These are phyloP conservation scores for Eleusine coracana DNA, from an alignment of 176 grass and related monocot species.

Conservation along the genomic window DNA sequence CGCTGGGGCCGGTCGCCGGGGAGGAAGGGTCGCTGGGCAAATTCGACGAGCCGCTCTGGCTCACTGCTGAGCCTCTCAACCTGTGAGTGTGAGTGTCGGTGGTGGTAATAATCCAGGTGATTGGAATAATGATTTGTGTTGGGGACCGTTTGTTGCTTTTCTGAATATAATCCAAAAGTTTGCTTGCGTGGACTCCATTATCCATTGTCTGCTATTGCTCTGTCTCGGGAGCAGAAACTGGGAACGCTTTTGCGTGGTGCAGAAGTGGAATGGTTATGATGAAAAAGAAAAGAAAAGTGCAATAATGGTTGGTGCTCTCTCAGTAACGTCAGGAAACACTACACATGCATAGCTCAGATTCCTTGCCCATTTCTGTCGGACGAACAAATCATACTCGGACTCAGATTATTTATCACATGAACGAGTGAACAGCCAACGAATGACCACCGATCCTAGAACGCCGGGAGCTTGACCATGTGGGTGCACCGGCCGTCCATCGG, in stretches of 20 bases:
- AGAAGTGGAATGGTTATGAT: background rate
- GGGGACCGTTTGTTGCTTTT: background rate
- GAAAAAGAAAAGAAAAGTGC: too few relatives aligned
- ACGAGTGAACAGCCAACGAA: too few relatives aligned
- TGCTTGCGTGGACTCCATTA: constrained; percentile 16
- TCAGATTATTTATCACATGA: too few relatives aligned
- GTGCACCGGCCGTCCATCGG: too few relatives aligned
- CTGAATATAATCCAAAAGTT: background rate
- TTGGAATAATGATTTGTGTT: constrained; percentile 7
- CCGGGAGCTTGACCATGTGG: too few relatives aligned
- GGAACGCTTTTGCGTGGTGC: too few relatives aligned
- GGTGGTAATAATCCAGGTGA: background rate
- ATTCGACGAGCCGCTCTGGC: constrained; percentile 82
- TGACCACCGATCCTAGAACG: too few relatives aligned
- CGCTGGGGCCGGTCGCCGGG: constrained; percentile 35
- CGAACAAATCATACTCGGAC: too few relatives aligned
- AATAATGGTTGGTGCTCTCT: too few relatives aligned
- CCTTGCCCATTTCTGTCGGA: too few relatives aligned
- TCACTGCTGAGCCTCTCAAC: constrained; percentile 49
- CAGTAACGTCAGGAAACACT: too few relatives aligned
- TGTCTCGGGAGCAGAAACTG: background rate
- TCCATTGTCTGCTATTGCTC: background rate
- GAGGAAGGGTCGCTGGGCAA: constrained; percentile 51
- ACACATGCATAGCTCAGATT: too few relatives aligned
- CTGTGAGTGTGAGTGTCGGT: constrained; percentile 18